Conservation (phyloP, 306 rosid species). For the Cucurbita maxima region DNA sequence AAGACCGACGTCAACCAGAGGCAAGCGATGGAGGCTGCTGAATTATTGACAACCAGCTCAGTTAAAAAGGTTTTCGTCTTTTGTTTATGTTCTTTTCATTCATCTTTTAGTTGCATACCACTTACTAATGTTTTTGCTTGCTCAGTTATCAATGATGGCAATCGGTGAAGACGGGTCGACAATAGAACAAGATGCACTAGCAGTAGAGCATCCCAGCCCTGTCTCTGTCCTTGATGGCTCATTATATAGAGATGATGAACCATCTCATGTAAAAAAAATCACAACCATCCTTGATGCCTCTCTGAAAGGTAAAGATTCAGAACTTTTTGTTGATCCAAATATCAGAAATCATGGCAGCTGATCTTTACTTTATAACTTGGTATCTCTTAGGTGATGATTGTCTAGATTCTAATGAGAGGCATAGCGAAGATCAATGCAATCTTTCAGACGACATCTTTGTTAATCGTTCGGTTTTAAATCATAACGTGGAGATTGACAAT, state of each 20-base stretch:
- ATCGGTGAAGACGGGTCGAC: constrained; percentile 33
- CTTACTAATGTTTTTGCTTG: background rate
- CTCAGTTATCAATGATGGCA: constrained; percentile 38
- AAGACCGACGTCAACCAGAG: constrained; percentile 26
- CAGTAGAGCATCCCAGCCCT: constrained; percentile 68
- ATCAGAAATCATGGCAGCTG: background rate
- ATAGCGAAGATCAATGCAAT: constrained; percentile 38
- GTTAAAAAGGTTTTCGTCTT: constrained; percentile 25
- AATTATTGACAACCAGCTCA: constrained; percentile 29
- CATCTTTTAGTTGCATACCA: constrained; percentile 6
- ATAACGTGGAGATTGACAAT: constrained; percentile 38
- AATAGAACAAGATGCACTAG: constrained; percentile 33
- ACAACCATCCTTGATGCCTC: constrained; percentile 7
- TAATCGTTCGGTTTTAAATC: constrained; percentile 8
- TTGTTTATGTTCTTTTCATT: constrained; percentile 5
- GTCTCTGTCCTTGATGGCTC: constrained; percentile 65
- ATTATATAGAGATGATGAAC: constrained; percentile 41
- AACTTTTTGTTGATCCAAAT: background rate
- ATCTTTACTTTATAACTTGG: background rate
- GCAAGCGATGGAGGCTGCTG: constrained; percentile 30
- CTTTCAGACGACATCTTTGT: constrained; percentile 14
- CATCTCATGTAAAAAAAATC: constrained; percentile 45
- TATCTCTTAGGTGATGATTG: constrained; percentile 26
- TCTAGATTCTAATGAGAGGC: constrained; percentile 26
- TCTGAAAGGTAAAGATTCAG: constrained; percentile 38